Evolutionary conservation across 305 asterid genomes (phyloP).

Genomic region (Euphrasia arctica): DNA sequence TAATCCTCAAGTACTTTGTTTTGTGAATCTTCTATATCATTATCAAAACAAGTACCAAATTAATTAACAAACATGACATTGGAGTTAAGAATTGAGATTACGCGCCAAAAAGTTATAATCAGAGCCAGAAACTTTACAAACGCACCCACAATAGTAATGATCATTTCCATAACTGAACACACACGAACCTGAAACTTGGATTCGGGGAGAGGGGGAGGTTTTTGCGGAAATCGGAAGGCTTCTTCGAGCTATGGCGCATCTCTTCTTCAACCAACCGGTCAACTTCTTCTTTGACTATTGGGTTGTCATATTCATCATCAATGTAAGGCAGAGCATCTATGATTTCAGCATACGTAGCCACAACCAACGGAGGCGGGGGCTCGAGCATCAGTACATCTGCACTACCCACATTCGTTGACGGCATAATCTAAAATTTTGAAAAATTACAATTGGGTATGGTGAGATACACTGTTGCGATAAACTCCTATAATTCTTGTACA

Average conservation of each 20-base stretch:
- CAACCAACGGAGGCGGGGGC: conserved; percentile 58
- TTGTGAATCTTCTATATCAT: too few species aligned
- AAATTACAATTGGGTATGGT: too few species aligned
- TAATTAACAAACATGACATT: background rate
- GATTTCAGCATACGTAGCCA: conserved; percentile 39
- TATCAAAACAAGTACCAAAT: too few species aligned
- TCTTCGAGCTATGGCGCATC: conserved; percentile 85
- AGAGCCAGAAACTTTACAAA: conserved; percentile 10
- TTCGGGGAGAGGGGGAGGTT: conserved; percentile 76
- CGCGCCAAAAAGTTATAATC: background rate
- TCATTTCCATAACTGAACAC: background rate
- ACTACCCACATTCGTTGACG: conserved; percentile 33
- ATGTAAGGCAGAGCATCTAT: conserved; percentile 95
- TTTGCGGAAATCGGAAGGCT: conserved; percentile 90
- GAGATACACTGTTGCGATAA: too few species aligned
- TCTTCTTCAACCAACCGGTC: conserved; percentile 90
- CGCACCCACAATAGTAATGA: background rate
- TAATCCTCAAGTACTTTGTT: too few species aligned
- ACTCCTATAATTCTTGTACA: background rate
- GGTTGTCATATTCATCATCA: conserved; percentile 87
- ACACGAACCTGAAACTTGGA: conserved; percentile 54
- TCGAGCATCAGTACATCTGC: conserved; percentile 77
- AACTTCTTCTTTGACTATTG: conserved; percentile 66
- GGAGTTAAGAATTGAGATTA: background rate
- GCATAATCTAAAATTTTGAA: conserved; percentile 23